phyloP scores from a whole-genome alignment of 805 yeast species.

The Cyberlindnera meyerae region DNA sequence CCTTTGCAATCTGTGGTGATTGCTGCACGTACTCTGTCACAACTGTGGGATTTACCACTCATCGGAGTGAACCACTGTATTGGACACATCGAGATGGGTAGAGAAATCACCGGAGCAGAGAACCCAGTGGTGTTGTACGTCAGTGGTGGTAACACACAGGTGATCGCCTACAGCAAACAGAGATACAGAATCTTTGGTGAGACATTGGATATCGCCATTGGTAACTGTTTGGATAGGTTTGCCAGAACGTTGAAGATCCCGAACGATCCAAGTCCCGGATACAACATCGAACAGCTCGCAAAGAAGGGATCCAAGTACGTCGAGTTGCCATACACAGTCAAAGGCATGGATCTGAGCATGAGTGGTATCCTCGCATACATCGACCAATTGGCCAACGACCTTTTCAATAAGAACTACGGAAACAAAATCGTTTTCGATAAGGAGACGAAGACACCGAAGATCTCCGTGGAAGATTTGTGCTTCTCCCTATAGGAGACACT shows the following conservation, averaged over 20 bases:
- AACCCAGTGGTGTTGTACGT: conserved; percentile 97
- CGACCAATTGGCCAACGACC: conserved; percentile 72
- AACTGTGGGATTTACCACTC: conserved; percentile 77
- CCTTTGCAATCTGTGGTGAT: conserved; percentile 91
- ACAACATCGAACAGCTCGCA: conserved; percentile 93
- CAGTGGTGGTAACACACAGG: conserved; percentile 98
- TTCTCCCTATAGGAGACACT: conserved; percentile 88
- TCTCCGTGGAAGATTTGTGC: conserved; percentile 85
- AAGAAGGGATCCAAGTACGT: conserved; percentile 56
- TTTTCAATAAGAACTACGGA: conserved; percentile 42
- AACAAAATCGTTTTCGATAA: conserved; percentile 34
- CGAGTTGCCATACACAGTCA: conserved; percentile 89
- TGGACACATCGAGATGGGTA: conserved; percentile 98
- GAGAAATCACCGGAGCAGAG: conserved; percentile 96
- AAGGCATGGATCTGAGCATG: conserved; percentile 98
- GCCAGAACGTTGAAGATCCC: conserved; percentile 87
- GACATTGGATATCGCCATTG: conserved; percentile 95
- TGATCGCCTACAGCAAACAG: conserved; percentile 92
- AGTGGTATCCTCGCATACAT: conserved; percentile 88
- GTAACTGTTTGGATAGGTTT: conserved; percentile 93
- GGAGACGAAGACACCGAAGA: conserved; percentile 38
- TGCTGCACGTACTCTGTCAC: conserved; percentile 82
- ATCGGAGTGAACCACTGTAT: conserved; percentile 97
- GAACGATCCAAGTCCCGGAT: conserved; percentile 96
- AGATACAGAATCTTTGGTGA: conserved; percentile 98